Evolutionary conservation across 2,329 filamentous ascomycete genomes (phyloP).

Genomic region (Ophiostoma piceae): DNA sequence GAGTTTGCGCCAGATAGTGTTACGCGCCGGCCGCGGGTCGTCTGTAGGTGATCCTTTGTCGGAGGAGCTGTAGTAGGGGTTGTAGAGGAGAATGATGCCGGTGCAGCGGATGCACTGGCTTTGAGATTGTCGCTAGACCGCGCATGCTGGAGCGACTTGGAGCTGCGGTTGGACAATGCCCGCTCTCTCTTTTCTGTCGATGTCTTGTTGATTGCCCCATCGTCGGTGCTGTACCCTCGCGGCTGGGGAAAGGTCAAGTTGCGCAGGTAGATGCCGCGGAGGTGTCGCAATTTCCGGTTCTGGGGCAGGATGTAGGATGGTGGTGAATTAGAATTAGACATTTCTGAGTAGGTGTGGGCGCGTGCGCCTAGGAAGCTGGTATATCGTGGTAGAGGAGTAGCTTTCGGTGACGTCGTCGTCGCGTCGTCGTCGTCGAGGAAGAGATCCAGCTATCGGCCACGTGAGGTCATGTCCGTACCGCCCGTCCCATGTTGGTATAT

Average conservation of each 20-base stretch:
- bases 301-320: conserved; percentile 56
- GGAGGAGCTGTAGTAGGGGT: background rate
- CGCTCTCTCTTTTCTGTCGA: conserved; percentile 62
- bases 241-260: conserved; percentile 67
- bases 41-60: background rate
- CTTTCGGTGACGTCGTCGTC: background rate
- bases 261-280: conserved; percentile 79
- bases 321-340: conserved; percentile 31
- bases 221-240: conserved; percentile 63
- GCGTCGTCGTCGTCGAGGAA: background rate
- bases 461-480: conserved; percentile 4
- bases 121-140: conserved; percentile 51
- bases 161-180: conserved; percentile 40
- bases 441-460: background rate
- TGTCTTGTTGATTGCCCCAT: conserved; percentile 43
- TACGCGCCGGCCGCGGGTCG: conserved; percentile 43
- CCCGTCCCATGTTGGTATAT: background rate
- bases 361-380: background rate
- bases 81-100: background rate
- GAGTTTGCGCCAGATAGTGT: conserved; percentile 42
- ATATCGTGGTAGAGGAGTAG: background rate
- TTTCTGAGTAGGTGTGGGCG: background rate
- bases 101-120: background rate
- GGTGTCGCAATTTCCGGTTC: conserved; percentile 83
- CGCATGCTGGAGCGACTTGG: conserved; percentile 47